These are phyloP conservation scores for Selaginella tamariscina DNA, from an alignment of 75 land plant genomes.

Conservation along the genomic window DNA sequence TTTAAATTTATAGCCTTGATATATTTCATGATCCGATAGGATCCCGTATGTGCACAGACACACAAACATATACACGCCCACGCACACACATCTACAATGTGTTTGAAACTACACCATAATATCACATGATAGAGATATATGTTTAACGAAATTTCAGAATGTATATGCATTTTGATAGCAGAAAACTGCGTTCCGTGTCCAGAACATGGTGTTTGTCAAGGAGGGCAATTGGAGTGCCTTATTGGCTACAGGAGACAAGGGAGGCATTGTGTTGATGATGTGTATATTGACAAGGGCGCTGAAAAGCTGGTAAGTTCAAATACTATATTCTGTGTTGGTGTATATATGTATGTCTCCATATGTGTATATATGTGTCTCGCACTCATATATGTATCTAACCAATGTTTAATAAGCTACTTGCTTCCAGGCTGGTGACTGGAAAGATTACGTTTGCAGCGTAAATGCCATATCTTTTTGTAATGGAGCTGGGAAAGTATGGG, in stretches of 20 bases:
- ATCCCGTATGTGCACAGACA: too few relatives aligned
- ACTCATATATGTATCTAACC: too few relatives aligned
- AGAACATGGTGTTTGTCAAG: slow-evolving; percentile 32
- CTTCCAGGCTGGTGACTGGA: slow-evolving; percentile 28
- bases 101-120: too few relatives aligned
- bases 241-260: slow-evolving; percentile 45
- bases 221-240: slow-evolving; percentile 39
- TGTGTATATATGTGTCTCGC: too few relatives aligned
- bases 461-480: slow-evolving; percentile 29
- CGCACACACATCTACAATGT: too few relatives aligned
- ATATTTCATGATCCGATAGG: too few relatives aligned
- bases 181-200: slow-evolving; percentile 60
- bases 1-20: too few relatives aligned
- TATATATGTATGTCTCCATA: too few relatives aligned
- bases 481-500: slow-evolving; percentile 38
- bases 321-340: background rate
- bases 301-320: slow-evolving; percentile 26
- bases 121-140: too few relatives aligned
- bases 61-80: too few relatives aligned
- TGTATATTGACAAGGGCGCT: slow-evolving; percentile 36
- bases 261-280: slow-evolving; percentile 41
- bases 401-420: background rate
- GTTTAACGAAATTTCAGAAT: too few relatives aligned
- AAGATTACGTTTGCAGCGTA: slow-evolving; percentile 23
- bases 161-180: slow-evolving; percentile 14